These are phyloP conservation scores for Hyphopichia pseudoburtonii DNA, from an alignment of 1,139 yeast species.

Conservation along the genomic window DNA sequence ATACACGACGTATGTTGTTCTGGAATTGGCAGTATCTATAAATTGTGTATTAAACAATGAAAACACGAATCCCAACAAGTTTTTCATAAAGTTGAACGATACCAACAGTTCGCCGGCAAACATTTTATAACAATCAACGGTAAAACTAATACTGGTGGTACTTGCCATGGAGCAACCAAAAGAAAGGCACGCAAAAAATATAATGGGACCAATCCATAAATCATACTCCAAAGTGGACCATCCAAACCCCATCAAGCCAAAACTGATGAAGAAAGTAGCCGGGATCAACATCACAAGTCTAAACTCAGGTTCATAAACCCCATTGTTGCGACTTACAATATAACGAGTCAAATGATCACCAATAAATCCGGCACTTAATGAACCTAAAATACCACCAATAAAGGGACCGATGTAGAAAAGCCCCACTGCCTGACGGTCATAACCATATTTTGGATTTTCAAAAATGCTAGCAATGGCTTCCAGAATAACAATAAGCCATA, in stretches of 20 bases:
- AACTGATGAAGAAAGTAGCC: slow-evolving; percentile 41
- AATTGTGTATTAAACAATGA: slow-evolving; percentile 57
- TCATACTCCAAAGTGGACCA: slow-evolving; percentile 53
- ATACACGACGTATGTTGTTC: slow-evolving; percentile 50
- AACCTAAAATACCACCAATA: slow-evolving; percentile 59
- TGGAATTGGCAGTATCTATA: slow-evolving; percentile 41
- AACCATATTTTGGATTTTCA: slow-evolving; percentile 44
- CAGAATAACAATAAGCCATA: slow-evolving; percentile 62
- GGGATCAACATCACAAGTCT: slow-evolving; percentile 57
- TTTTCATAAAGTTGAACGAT: slow-evolving; percentile 54
- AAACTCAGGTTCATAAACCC: slow-evolving; percentile 64
- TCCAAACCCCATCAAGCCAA: slow-evolving; percentile 63
- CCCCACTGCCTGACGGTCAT: slow-evolving; percentile 52
- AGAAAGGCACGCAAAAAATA: slow-evolving; percentile 55
- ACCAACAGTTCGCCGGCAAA: slow-evolving; percentile 63
- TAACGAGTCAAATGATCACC: slow-evolving; percentile 48
- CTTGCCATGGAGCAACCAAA: slow-evolving; percentile 64
- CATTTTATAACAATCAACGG: slow-evolving; percentile 58
- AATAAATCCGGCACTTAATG: slow-evolving; percentile 50
- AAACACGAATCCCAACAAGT: slow-evolving; percentile 55
- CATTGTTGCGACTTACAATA: slow-evolving; percentile 42
- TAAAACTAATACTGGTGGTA: slow-evolving; percentile 60
- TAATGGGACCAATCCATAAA: slow-evolving; percentile 59
- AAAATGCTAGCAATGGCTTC: slow-evolving; percentile 57
- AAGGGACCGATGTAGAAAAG: slow-evolving; percentile 58